Base-by-base conservation (phyloP, 2,329 filamentous ascomycete species). In the Penicillium oxalicum region DNA sequence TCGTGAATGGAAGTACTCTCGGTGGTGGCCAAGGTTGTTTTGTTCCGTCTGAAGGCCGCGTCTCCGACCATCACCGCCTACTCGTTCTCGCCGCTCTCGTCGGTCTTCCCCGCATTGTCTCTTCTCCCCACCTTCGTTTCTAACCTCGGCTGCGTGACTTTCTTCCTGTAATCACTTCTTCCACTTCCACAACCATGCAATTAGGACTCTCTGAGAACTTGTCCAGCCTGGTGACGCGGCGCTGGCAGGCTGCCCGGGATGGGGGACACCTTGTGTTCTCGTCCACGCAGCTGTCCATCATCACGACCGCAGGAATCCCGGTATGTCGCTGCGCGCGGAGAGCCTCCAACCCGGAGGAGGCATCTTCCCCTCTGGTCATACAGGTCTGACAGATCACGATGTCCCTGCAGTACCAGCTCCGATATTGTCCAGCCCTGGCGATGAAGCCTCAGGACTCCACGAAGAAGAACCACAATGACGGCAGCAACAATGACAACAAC, bases 401-500 rank as follows among this genome's bases (percentile, higher is more conserved):
- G 18, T 11, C 29, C 29, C 11, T 44, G 32, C 29, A 76, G 73
- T 74, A 71, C 48, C 73, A 75, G 68, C 62, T 75, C 8, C 70
- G 74, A 50, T 76, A 74, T 51, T 76, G 74, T 48, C 74, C 74
- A 4, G 70, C 73, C 0, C 67, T 76, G n/a, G 66, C 69, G 26
- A 70, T 72, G 52, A 76, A 75, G 51, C 69, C 71, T 9, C 50
- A 61, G 4, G 58, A 56, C 9, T 50, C 57, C n/a, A 61, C 18
- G 18, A 18, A 18, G 18, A 18, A 18, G 18, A 18, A 18, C 18
- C 18, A 18, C 18, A 18, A 18, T 18, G 18, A 18, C 18, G 2
- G 18, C 18, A 18, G 2, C 18, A 18, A 18, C 18, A 18, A 18
- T 18, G 18, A 63, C 35, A 45, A 55, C 34, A 44, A 53, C 13